Percentiles rank a stretch among this genome's conserved stretches.
Evolutionary conservation across 129 eudicot species (phyloP).

Genomic region (Logfia minima): DNA sequence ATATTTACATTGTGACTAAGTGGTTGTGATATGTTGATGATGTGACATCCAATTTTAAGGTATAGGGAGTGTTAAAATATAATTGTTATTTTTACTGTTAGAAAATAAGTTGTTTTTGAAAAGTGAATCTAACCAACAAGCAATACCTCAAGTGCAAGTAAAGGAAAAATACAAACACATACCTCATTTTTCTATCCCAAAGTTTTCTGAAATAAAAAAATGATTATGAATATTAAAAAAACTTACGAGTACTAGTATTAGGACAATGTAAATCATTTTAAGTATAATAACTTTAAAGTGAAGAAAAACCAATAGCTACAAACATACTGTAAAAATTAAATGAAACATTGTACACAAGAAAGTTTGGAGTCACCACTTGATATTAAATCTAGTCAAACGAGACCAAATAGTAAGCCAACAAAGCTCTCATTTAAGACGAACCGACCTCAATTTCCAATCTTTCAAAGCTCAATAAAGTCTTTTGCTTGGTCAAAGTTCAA

Average conservation of each 20-base stretch:
- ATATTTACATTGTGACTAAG: too few relatives aligned
- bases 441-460: constrained; percentile 20
- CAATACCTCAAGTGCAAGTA: too few relatives aligned
- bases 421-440: constrained; percentile 21
- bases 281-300: background rate
- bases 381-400: constrained; percentile 27
- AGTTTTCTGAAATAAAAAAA: too few relatives aligned
- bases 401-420: constrained; percentile 9
- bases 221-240: too few relatives aligned
- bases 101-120: too few relatives aligned
- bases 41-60: too few relatives aligned
- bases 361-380: constrained; percentile 15
- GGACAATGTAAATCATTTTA: background rate
- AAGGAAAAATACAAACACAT: too few relatives aligned
- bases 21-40: too few relatives aligned
- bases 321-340: background rate
- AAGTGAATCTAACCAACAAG: too few relatives aligned
- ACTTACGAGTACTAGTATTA: background rate
- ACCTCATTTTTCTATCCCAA: too few relatives aligned
- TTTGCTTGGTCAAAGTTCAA: constrained; percentile 13
- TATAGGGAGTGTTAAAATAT: too few relatives aligned
- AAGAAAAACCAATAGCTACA: background rate
- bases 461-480: constrained; percentile 20
- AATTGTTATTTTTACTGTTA: too few relatives aligned
- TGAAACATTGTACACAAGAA: constrained; percentile 15